Evolutionary conservation across 2,329 filamentous ascomycete genomes (phyloP).

Genomic region (Chrysoporthe cubensis): DNA sequence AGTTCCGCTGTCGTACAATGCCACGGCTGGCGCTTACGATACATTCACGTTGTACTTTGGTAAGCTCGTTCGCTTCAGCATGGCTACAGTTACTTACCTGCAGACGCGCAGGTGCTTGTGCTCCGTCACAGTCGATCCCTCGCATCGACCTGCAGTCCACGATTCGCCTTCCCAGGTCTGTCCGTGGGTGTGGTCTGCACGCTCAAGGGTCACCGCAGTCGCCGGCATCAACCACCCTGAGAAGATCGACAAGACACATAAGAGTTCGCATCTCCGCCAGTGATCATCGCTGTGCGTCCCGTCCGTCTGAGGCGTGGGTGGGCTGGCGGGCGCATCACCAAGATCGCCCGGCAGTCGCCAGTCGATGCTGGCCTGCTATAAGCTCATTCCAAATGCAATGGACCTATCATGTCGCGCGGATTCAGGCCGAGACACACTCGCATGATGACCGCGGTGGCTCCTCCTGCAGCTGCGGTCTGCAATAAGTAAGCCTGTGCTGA

Average conservation of each 20-base stretch:
- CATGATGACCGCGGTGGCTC: too few species aligned
- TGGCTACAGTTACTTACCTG: not conserved
- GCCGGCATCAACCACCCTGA: not conserved
- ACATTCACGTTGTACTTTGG: slow-evolving; percentile 9
- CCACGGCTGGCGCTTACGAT: slow-evolving; percentile 6
- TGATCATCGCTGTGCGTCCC: not conserved
- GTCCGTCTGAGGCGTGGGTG: too few species aligned
- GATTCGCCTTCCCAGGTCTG: not conserved
- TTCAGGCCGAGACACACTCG: too few species aligned
- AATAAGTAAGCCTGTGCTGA: not conserved
- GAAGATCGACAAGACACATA: not conserved
- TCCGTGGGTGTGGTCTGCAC: too few species aligned
- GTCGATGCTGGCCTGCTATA: too few species aligned
- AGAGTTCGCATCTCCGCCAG: not conserved
- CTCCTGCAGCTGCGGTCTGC: too few species aligned
- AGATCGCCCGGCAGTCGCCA: too few species aligned
- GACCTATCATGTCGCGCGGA: too few species aligned
- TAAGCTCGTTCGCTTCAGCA: not conserved
- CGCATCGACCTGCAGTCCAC: not conserved
- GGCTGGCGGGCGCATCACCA: too few species aligned
- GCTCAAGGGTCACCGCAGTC: not conserved
- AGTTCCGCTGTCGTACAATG: not conserved
- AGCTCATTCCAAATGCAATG: too few species aligned
- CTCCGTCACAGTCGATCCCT: not conserved
- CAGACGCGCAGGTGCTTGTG: not conserved